Evolutionary conservation across 2,329 filamentous ascomycete genomes (phyloP).

Genomic region (Aspergillus ibericus): DNA sequence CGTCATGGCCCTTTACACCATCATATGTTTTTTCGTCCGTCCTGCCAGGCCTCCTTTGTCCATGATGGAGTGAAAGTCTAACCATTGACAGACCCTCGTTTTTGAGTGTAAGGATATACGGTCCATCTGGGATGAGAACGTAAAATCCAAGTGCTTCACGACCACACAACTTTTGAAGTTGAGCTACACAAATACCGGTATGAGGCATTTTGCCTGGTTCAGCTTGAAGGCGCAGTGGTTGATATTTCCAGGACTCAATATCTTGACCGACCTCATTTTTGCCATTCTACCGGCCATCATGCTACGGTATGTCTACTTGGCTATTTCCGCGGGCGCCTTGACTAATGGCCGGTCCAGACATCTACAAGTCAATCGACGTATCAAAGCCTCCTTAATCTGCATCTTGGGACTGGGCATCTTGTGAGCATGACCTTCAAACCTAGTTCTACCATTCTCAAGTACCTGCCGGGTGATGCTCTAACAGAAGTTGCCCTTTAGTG

Average conservation of each 20-base stretch:
- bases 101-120: conserved; percentile 52
- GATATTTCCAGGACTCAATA: conserved; percentile 28
- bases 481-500: conserved; percentile 19
- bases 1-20: conserved; percentile 19
- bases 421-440: conserved; percentile 17
- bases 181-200: conserved; percentile 44
- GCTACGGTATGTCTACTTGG: conserved; percentile 26
- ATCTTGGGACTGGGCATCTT: conserved; percentile 48
- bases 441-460: too few species aligned
- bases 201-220: not conserved
- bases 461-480: too few species aligned
- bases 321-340: too few species aligned
- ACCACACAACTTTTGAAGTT: conserved; percentile 42
- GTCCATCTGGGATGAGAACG: conserved; percentile 46
- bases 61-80: conserved; percentile 28
- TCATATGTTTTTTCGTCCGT: conserved; percentile 20
- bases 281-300: conserved; percentile 44
- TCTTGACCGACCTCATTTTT: conserved; percentile 44
- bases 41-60: not conserved
- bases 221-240: not conserved
- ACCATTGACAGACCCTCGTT: conserved; percentile 44
- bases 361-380: conserved; percentile 40
- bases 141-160: conserved; percentile 47
- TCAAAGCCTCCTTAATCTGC: conserved; percentile 39
- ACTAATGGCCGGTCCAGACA: conserved; percentile 17